Percentiles rank a stretch among this genome's conserved stretches.
Conservation (phyloP, 2,329 filamentous ascomycete genomes). For the Monilinia fructicola region DNA sequence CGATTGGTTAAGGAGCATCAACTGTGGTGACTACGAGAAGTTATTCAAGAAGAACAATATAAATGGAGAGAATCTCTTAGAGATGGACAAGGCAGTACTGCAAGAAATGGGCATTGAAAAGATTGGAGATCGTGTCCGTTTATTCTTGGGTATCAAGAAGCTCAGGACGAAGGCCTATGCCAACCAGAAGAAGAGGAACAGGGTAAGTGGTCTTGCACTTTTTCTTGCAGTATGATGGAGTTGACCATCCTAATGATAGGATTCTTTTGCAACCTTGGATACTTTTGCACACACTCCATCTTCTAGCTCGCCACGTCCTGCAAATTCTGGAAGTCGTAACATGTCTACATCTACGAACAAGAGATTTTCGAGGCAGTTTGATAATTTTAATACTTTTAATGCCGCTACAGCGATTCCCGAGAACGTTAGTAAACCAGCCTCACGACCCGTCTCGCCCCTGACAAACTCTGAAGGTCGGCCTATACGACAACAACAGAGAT, state of each 20-base stretch:
- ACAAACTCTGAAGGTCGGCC: constrained; percentile 35
- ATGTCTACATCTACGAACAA: constrained; percentile 54
- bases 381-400: constrained; percentile 41
- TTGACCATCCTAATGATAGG: constrained; percentile 50
- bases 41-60: constrained; percentile 91
- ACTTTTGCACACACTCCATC: constrained; percentile 54
- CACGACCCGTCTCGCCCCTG: constrained; percentile 69
- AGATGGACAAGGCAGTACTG: constrained; percentile 93
- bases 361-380: constrained; percentile 63
- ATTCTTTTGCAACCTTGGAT: constrained; percentile 82
- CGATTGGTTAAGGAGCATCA: constrained; percentile 87
- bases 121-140: constrained; percentile 90
- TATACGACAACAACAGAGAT: constrained; percentile 48
- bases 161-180: constrained; percentile 73
- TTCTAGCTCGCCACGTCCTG: constrained; percentile 62
- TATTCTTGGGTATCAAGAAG: constrained; percentile 83
- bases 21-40: constrained; percentile 90
- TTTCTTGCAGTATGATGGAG: neutral
- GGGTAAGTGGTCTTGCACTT: constrained; percentile 55
- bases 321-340: constrained; percentile 52
- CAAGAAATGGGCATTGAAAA: constrained; percentile 99
- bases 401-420: constrained; percentile 37
- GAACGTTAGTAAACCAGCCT: constrained; percentile 55
- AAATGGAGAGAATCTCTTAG: constrained; percentile 92
- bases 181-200: constrained; percentile 78